Evolutionary conservation across 352 stramenopile genomes (phyloP), one percentile per base, ranked within the genome.

Genomic region (Phytophthora citricola): DNA sequence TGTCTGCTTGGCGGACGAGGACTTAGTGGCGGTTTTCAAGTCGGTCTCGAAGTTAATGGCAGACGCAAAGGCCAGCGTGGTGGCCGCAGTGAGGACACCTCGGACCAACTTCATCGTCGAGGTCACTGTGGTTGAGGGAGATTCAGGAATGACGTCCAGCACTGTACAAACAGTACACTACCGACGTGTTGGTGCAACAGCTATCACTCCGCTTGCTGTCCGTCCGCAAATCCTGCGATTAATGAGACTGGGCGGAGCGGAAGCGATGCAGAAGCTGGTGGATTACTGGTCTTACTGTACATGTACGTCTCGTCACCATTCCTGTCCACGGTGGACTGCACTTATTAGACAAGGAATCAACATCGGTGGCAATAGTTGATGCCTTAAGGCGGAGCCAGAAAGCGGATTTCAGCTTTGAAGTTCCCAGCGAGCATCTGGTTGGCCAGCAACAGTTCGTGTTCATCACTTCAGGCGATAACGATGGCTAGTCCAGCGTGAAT

Each of bases 71-170:
- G 17, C 38, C 10, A 57, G 2, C 29, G 59, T 57, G 31, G n/a
- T 6, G n/a, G 26, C 44, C 38, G 34, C n/a, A n/a, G 48, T 15
- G 9, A 34, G 44, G 31, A 14, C 20, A 12, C 44, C 44, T 31
- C 38, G 52, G 15, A 52, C 31, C 36, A 58, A 11, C 45, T 62
- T 63, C 52, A 69, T 69, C 45, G 34, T 57, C 24, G 32, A 7
- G 2, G 36, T 20, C 27, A 3, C 29, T 39, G 39, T 39, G 39
- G 12, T 58, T 22, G 49, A 56, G 31, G 50, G 24, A 61, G 43
- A 49, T 66, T 66, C 17, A 27, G 24, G 41, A 66, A 55, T 66
- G 58, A 34, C 11, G 27, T 56, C 34, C 4, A 31, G 34, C 15
- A 15, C 38, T n/a, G 26, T 60, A 47, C 54, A 43, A 62, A 62